Base-by-base conservation (phyloP, 805 yeast genomes). In the Candida tibetensis region DNA sequence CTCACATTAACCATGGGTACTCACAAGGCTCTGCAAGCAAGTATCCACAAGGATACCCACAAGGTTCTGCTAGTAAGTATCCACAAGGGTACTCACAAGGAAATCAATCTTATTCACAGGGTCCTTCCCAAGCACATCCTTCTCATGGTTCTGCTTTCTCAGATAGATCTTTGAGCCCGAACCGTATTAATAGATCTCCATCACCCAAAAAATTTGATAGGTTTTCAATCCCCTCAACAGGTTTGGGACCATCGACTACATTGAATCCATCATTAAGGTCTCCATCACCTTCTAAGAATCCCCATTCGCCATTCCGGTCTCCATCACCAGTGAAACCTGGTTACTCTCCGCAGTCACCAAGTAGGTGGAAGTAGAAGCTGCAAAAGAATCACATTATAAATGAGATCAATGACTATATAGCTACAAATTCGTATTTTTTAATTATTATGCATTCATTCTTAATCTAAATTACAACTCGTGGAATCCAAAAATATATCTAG, bases 401-500 rank as follows among this genome's bases (percentile, higher is more conserved):
- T 28, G 15, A n/a, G n/a, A n/a, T n/a, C 29, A 22, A 8, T 22
- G 12, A 12, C 12, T 22, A 12, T 22, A 8, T 22, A 22, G 26
- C n/a, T n/a, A 22, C 10, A 22, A 22, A 12, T 22, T 12, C 30
- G 26, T 29, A 21, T 17, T 19, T 18, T 18, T 19, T 30, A 18
- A 17, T 35, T 17, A 28, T 18, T 28, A n/a, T 16, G 17, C 33
- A 21, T 28, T 13, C 29, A 27, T 9, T 27, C 29, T 27, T 7
- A 7, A 27, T 27, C 15, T 28, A 26, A 25, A 16, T 42, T 57
- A 69, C 45, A 69, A 59, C 40, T 69, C 74, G 47, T 68, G 66
- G 47, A 69, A 67, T 2, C 74, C 74, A 52, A 69, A 69, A 25
- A 69, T 49, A 41, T 51, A 64, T 46, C 58, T 64, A 32, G 64